phyloP scores from a whole-genome alignment of 805 yeast species.

The Suhomyces xylopsoci region DNA sequence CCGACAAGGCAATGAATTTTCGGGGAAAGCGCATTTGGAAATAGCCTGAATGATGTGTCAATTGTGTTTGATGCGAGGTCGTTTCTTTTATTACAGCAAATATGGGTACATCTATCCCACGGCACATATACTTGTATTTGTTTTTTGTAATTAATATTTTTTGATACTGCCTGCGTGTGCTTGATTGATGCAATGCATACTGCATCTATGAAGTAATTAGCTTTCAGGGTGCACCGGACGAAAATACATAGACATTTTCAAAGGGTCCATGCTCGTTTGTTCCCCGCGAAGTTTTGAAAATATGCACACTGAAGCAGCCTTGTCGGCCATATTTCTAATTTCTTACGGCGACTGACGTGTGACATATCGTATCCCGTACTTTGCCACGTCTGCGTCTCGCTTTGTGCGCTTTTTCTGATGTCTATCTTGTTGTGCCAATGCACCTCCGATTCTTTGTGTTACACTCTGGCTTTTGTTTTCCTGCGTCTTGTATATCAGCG shows the following conservation, averaged over 20 bases:
- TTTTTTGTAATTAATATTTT: neutral
- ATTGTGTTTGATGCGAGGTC: neutral
- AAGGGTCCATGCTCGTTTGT: neutral
- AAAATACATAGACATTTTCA: neutral
- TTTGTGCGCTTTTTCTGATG: neutral
- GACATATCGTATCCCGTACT: neutral
- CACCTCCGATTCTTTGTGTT: neutral
- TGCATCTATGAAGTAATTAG: neutral
- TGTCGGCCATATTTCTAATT: neutral
- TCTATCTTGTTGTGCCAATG: neutral
- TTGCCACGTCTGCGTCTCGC: neutral
- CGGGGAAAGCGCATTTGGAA: neutral
- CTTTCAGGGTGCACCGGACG: neutral
- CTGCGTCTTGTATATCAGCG: constrained; percentile 3
- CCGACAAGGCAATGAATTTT: neutral
- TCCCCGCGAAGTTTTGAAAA: neutral
- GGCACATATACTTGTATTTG: neutral
- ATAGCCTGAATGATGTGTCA: neutral
- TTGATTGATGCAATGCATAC: neutral
- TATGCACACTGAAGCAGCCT: neutral
- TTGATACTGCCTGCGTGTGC: constrained; percentile 1
- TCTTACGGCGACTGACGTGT: neutral
- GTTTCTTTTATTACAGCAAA: neutral
- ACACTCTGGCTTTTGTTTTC: neutral
- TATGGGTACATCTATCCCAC: neutral